phyloP scores from a whole-genome alignment of 768 basidiomycete species.

The Pleurotus citrinopileatus region DNA sequence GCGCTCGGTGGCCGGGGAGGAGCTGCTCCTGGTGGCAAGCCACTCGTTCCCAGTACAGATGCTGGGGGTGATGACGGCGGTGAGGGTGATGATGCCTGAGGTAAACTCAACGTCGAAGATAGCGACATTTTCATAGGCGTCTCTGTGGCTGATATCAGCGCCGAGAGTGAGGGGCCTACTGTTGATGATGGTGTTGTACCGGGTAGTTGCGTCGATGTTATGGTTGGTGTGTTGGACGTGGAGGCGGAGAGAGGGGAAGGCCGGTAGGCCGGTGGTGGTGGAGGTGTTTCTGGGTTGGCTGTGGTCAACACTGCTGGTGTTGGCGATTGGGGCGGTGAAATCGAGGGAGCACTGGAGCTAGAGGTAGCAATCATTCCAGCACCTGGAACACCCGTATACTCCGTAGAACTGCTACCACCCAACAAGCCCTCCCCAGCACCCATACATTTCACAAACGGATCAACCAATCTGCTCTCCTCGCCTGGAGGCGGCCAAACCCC shows the following conservation, averaged over 20 bases:
- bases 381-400: background rate
- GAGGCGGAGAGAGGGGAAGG: slow-evolving; percentile 4
- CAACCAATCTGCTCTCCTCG: slow-evolving; percentile 29
- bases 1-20: background rate
- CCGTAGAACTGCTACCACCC: background rate
- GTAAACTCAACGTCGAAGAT: background rate
- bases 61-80: background rate
- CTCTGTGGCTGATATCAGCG: background rate
- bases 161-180: background rate
- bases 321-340: background rate
- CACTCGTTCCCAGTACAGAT: no score
- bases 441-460: slow-evolving; percentile 28
- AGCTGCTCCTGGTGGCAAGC: slow-evolving; percentile 2
- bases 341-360: background rate
- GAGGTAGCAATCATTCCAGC: background rate
- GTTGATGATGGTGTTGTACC: no score
- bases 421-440: slow-evolving; percentile 9
- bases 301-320: background rate
- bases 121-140: background rate
- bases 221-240: background rate
- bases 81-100: background rate
- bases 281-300: background rate
- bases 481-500: slow-evolving; percentile 40
- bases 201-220: background rate
- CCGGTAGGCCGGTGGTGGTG: slow-evolving; percentile 1